phyloP scores from a whole-genome alignment of 169 alveolate genomes.

The Pseudocohnilembus persalinus region DNA sequence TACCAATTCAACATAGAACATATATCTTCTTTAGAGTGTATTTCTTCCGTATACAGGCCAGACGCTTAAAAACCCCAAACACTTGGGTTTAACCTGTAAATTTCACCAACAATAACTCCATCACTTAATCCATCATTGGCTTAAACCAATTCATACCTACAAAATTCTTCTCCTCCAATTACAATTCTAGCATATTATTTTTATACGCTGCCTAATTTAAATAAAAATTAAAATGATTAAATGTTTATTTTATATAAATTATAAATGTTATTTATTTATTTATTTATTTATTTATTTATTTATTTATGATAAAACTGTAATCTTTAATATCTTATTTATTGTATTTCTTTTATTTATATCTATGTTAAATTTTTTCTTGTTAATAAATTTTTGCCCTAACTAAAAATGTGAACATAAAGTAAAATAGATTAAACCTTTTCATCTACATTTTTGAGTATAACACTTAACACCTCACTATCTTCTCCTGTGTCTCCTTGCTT shows the following conservation, averaged over 20 bases:
- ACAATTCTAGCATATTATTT: not conserved
- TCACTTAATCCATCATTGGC: not conserved
- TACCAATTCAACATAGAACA: not conserved
- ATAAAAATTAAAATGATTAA: too few relatives aligned
- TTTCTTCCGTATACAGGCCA: not conserved
- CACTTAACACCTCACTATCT: not conserved
- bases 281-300: too few relatives aligned
- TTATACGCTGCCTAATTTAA: not conserved
- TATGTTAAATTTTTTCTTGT: too few relatives aligned
- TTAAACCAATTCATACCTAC: not conserved
- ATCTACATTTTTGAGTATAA: not conserved
- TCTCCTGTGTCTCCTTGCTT: not conserved
- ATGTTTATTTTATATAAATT: too few relatives aligned
- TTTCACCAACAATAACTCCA: not conserved
- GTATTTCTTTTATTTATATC: too few relatives aligned
- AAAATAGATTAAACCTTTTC: too few relatives aligned
- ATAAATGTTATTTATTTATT: not conserved
- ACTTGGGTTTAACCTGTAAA: not conserved
- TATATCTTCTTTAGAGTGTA: not conserved
- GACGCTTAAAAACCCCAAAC: not conserved
- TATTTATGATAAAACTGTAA: too few relatives aligned
- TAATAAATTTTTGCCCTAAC: not conserved
- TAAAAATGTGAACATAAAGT: not conserved
- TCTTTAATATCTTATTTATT: too few relatives aligned
- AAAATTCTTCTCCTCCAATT: not conserved